phyloP scores from a whole-genome alignment of 371 early-diverging fungal genomes.

The Haplosporangium sp. region DNA sequence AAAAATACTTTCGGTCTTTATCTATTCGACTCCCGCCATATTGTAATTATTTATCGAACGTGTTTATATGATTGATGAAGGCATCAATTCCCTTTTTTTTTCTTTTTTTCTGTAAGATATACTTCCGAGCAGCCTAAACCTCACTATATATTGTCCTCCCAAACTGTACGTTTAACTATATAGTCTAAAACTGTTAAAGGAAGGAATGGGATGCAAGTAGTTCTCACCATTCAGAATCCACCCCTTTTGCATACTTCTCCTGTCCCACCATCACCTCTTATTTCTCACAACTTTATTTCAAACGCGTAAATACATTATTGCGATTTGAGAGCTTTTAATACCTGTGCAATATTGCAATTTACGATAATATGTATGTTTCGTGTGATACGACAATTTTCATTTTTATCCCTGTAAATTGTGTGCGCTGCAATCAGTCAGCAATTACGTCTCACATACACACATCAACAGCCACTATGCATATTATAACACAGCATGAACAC shows the following conservation, averaged over 20 bases:
- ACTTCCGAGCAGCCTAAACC: no score
- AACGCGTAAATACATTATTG: background rate
- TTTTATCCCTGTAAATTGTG: background rate
- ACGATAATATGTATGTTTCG: background rate
- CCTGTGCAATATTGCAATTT: background rate
- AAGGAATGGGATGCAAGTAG: no score
- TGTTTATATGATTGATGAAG: background rate
- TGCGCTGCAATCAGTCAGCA: background rate
- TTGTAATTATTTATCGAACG: background rate
- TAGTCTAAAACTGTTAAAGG: no score
- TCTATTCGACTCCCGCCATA: background rate
- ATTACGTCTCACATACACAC: no score
- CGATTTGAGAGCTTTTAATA: constrained; percentile 1
- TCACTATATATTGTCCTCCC: no score
- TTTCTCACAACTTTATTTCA: background rate
- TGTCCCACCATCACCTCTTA: background rate
- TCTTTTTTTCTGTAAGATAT: no score
- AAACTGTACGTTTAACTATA: no score
- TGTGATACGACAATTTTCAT: background rate
- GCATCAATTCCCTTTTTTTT: no score
- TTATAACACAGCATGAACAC: background rate
- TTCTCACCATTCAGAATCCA: no score
- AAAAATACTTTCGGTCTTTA: background rate
- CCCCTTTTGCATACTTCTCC: background rate
- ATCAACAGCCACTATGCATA: no score